phyloP scores from a whole-genome alignment of 2,329 filamentous ascomycete genomes.

The Alternaria brassicicola region DNA sequence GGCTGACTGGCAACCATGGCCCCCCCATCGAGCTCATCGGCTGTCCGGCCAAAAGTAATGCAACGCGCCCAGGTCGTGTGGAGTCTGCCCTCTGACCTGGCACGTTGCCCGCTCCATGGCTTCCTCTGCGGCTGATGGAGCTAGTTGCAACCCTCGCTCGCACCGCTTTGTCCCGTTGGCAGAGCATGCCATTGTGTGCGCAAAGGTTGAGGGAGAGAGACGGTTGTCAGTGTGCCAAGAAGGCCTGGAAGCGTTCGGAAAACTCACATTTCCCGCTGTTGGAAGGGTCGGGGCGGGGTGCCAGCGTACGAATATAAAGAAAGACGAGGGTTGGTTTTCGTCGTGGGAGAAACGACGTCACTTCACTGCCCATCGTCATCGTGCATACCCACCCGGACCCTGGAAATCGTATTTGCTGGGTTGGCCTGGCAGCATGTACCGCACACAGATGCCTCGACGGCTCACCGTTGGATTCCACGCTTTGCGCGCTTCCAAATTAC shows the following conservation, averaged over 20 bases:
- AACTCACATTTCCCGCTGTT: conserved; percentile 24
- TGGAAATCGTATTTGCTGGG: conserved; percentile 14
- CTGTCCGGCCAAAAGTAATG: conserved; percentile 17
- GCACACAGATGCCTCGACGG: conserved; percentile 1
- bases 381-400: conserved; percentile 32
- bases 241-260: conserved; percentile 43
- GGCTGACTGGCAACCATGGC: conserved; percentile 17
- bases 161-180: conserved; percentile 27
- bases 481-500: not conserved
- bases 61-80: conserved; percentile 20
- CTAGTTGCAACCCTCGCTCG: conserved; percentile 18
- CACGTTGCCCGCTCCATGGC: conserved; percentile 21
- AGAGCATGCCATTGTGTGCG: conserved; percentile 8
- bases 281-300: conserved; percentile 26
- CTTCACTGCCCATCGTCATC: conserved; percentile 33
- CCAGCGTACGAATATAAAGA: conserved; percentile 27
- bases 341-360: conserved; percentile 32
- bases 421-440: conserved; percentile 3
- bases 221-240: conserved; percentile 34
- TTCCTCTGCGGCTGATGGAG: conserved; percentile 29
- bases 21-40: conserved; percentile 12
- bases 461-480: not conserved
- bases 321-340: conserved; percentile 27
- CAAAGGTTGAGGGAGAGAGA: conserved; percentile 19
- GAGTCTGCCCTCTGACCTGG: conserved; percentile 20